These are phyloP conservation scores for Calonectria pteridis DNA, from an alignment of 2,329 filamentous ascomycete species.

Conservation along the genomic window DNA sequence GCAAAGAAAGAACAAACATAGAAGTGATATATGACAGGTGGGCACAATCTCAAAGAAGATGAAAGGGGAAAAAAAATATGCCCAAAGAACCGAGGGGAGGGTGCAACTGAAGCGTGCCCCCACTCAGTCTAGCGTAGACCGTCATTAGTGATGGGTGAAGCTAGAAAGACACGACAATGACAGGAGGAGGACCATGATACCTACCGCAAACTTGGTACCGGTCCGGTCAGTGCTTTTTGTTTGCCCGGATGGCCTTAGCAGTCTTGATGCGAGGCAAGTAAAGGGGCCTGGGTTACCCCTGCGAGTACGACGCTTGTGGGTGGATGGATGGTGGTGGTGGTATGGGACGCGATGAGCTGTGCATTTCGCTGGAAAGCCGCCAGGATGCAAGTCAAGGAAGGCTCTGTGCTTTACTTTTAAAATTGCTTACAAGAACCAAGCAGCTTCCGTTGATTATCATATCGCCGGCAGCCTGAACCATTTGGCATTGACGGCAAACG, in stretches of 20 bases:
- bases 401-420: conserved; percentile 25
- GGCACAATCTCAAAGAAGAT: neutral
- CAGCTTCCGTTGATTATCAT: conserved; percentile 13
- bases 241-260: neutral
- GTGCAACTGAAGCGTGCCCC: neutral
- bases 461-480: neutral
- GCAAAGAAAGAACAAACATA: neutral
- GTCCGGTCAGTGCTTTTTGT: neutral
- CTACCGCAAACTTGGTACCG: neutral
- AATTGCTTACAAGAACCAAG: conserved; percentile 23
- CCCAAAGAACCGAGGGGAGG: neutral
- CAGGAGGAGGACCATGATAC: neutral
- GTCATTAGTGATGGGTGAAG: neutral
- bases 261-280: neutral
- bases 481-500: conserved; percentile 11
- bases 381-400: conserved; percentile 18
- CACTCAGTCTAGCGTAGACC: neutral
- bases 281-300: conserved; percentile 17
- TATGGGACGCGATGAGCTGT: conserved; percentile 19
- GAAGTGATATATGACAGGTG: neutral
- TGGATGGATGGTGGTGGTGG: conserved; percentile 4
- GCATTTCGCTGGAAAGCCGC: conserved; percentile 5
- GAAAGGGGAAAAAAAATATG: neutral
- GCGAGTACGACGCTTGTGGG: neutral
- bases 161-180: neutral